A percentile compares a stretch with the other conserved stretches of the same genome.
Conservation (phyloP, 129 eudicot species). For the Cynara cardunculus region DNA sequence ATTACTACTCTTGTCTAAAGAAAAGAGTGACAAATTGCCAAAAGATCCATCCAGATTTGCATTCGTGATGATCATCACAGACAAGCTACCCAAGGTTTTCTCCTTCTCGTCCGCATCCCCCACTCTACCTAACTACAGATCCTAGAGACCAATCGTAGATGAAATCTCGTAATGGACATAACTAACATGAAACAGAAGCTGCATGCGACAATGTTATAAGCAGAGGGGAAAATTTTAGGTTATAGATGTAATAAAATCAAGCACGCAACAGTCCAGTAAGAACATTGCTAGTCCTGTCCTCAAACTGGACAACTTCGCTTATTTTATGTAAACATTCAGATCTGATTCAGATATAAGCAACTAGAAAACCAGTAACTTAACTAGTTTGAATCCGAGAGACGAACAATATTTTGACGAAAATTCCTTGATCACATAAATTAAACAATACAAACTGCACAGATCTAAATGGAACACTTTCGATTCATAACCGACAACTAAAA, state of each 20-base stretch:
- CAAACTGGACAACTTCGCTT: neutral
- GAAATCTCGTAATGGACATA: neutral
- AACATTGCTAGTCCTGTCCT: neutral
- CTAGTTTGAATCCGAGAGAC: neutral
- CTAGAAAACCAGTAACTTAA: neutral
- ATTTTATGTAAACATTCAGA: constrained; percentile 10
- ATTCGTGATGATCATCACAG: neutral
- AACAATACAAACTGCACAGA: constrained; percentile 22
- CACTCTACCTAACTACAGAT: neutral
- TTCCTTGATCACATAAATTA: constrained; percentile 1
- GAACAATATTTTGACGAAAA: neutral
- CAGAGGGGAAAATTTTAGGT: neutral
- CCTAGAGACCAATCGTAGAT: neutral
- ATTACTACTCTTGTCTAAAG: neutral
- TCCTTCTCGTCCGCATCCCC: neutral
- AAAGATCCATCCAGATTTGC: constrained; percentile 11
- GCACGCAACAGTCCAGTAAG: neutral
- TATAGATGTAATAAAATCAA: neutral
- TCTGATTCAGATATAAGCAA: constrained; percentile 14
- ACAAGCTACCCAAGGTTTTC: neutral
- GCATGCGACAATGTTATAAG: neutral
- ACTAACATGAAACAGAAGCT: neutral
- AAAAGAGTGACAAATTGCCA: neutral
- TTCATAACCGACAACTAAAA: constrained; percentile 13
- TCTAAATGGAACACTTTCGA: neutral